Conservation (phyloP, 116 monocot species). For the Dioscorea cayenensis region DNA sequence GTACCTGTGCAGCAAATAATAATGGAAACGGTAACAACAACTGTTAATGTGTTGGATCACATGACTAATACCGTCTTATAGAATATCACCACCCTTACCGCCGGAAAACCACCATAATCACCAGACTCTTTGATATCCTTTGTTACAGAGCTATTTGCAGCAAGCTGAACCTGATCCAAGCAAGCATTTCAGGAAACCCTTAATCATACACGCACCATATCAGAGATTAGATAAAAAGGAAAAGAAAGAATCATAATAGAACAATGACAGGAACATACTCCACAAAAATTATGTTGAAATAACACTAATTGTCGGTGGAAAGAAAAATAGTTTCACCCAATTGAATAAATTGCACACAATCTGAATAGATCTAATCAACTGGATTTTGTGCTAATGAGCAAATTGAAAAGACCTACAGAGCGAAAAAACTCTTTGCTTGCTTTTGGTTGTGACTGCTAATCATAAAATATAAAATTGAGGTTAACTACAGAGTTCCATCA, state of each 20-base stretch:
- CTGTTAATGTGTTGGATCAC: no score
- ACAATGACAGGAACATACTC: no score
- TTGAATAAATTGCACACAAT: no score
- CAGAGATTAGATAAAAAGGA: background rate
- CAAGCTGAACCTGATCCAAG: slow-evolving; percentile 59
- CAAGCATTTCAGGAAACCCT: background rate
- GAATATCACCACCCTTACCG: slow-evolving; percentile 30
- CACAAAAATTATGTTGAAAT: no score
- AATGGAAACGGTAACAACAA: background rate
- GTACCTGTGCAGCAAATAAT: slow-evolving; percentile 29
- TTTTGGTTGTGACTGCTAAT: no score
- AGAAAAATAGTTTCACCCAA: no score
- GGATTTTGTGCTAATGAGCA: no score
- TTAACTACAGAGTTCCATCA: no score
- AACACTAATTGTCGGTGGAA: no score
- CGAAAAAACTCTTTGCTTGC: background rate
- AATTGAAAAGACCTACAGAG: no score
- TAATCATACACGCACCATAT: background rate
- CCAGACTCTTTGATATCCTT: slow-evolving; percentile 63
- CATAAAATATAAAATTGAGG: no score
- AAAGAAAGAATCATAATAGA: background rate
- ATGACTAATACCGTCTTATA: background rate
- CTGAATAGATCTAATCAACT: no score
- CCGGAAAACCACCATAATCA: slow-evolving; percentile 94
- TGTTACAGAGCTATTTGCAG: slow-evolving; percentile 72